Conservation (phyloP, 2,329 filamentous ascomycete genomes). For the Alternaria brassicicola region DNA sequence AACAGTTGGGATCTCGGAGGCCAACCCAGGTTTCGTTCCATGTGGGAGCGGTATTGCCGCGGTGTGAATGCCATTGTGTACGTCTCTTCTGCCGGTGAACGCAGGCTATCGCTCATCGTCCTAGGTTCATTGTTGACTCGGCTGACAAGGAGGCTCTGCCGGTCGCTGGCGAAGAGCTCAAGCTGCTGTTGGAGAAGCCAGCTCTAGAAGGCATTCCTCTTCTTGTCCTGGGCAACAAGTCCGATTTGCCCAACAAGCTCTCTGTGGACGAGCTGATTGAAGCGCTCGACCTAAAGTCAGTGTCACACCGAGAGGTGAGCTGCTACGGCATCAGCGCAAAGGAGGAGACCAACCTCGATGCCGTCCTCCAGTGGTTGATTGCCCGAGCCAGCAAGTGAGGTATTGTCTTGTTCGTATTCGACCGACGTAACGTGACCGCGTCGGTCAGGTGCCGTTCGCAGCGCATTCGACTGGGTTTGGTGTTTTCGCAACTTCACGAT, state of each 20-base stretch:
- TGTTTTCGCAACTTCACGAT: conserved; percentile 39
- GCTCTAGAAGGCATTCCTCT: conserved; percentile 88
- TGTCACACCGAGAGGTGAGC: conserved; percentile 91
- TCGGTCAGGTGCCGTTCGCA: conserved; percentile 30
- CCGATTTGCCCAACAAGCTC: conserved; percentile 87
- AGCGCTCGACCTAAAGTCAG: conserved; percentile 83
- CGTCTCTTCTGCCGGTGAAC: conserved; percentile 36
- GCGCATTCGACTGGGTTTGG: conserved; percentile 28
- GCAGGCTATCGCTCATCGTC: conserved; percentile 33
- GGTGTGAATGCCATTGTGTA: conserved; percentile 96
- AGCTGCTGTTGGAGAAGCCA: conserved; percentile 82
- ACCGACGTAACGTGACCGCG: conserved; percentile 34
- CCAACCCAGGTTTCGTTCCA: conserved; percentile 93
- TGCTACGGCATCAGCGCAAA: conserved; percentile 99
- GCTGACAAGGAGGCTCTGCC: conserved; percentile 82
- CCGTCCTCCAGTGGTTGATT: conserved; percentile 95
- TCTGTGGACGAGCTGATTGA: conserved; percentile 96
- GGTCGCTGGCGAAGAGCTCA: conserved; percentile 88
- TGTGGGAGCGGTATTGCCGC: conserved; percentile 99
- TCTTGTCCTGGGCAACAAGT: conserved; percentile 95
- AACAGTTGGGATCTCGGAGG: conserved; percentile 91
- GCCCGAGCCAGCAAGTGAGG: conserved; percentile 69
- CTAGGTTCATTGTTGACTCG: conserved; percentile 92
- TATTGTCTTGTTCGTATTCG: conserved; percentile 20
- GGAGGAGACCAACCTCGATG: conserved; percentile 97